These are phyloP conservation scores for Tremella mesenterica DNA, from an alignment of 768 basidiomycete genomes.

Conservation along the genomic window DNA sequence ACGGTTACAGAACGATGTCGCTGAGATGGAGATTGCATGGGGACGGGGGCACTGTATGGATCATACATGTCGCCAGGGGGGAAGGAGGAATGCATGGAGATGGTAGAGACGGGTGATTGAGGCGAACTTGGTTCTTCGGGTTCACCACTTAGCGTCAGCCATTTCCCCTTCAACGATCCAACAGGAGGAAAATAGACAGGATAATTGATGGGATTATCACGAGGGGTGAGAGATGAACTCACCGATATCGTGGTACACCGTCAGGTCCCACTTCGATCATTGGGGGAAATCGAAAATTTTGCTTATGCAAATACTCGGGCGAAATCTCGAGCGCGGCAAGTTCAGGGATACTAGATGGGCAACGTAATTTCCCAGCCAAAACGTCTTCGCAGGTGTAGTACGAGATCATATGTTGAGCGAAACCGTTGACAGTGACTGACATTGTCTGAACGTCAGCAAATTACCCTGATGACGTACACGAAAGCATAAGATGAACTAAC, in stretches of 20 bases:
- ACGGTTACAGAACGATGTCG: constrained; percentile 6
- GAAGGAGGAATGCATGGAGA: constrained; percentile 9
- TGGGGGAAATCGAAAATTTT: constrained; percentile 83
- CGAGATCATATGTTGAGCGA: constrained; percentile 83
- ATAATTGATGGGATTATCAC: background rate
- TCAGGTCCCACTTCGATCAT: constrained; percentile 77
- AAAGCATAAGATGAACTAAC: constrained; percentile 48
- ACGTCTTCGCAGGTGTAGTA: constrained; percentile 93
- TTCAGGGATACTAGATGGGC: constrained; percentile 80
- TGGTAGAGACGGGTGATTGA: constrained; percentile 5
- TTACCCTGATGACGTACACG: background rate
- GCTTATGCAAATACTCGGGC: constrained; percentile 77
- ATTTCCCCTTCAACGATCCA: too few relatives aligned
- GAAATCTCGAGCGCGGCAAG: constrained; percentile 77
- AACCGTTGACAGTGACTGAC: constrained; percentile 73
- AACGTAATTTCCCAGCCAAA: constrained; percentile 72
- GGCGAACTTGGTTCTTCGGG: constrained; percentile 18
- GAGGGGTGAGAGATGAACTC: constrained; percentile 10
- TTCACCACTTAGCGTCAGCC: constrained; percentile 15
- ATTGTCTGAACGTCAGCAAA: constrained; percentile 58
- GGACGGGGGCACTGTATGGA: constrained; percentile 4
- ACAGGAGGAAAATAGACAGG: background rate
- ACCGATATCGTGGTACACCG: constrained; percentile 65
- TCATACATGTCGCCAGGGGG: constrained; percentile 8
- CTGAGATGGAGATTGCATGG: background rate